These are phyloP conservation scores for Lipomyces sp. DNA, from an alignment of 805 yeast genomes.

Conservation along the genomic window DNA sequence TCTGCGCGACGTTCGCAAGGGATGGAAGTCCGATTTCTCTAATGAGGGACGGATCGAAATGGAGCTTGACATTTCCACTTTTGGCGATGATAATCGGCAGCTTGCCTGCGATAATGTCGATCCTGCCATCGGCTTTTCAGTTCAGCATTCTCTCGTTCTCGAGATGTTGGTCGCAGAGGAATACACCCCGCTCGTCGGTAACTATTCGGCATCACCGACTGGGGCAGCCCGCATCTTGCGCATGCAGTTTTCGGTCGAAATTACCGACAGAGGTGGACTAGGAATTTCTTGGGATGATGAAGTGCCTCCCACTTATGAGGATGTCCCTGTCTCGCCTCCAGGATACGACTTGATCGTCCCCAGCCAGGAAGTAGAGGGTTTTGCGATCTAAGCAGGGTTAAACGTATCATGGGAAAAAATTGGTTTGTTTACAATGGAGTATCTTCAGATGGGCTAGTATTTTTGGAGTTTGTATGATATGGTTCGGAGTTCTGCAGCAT, in stretches of 20 bases:
- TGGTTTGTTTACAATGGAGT: neutral
- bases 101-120: conserved; percentile 75
- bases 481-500: no score
- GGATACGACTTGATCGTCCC: conserved; percentile 50
- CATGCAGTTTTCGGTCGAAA: conserved; percentile 83
- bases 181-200: conserved; percentile 41
- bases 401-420: no score
- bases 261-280: conserved; percentile 89
- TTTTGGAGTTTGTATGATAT: no score
- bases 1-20: conserved; percentile 77
- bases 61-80: conserved; percentile 38
- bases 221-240: conserved; percentile 93
- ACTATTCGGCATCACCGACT: conserved; percentile 53
- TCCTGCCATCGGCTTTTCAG: conserved; percentile 71
- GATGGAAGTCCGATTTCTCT: conserved; percentile 93
- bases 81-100: conserved; percentile 9
- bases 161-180: conserved; percentile 97
- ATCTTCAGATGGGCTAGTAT: no score
- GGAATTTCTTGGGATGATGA: conserved; percentile 99
- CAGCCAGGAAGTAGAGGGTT: conserved; percentile 16
- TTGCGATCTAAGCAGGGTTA: conserved; percentile 12
- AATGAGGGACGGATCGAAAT: conserved; percentile 77
- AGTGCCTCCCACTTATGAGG: conserved; percentile 94
- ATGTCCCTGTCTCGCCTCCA: conserved; percentile 87
- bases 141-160: conserved; percentile 70